These are phyloP conservation scores for Abrus pulchellus DNA, from an alignment of 306 rosid genomes.

Conservation along the genomic window DNA sequence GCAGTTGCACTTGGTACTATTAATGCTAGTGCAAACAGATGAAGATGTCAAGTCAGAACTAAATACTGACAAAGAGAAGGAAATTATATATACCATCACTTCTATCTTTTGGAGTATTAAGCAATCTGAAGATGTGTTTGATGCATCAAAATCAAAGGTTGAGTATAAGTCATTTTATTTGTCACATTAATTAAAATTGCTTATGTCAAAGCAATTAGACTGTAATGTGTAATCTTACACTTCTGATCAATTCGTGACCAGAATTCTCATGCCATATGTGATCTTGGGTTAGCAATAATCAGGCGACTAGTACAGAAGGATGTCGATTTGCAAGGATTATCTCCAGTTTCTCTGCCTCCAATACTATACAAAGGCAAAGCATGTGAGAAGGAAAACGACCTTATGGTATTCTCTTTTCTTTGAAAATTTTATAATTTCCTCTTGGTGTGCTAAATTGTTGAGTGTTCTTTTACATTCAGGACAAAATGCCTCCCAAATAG, in stretches of 20 bases:
- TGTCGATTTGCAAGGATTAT: slow-evolving; percentile 65
- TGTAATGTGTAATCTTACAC: slow-evolving; percentile 48
- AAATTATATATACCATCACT: slow-evolving; percentile 61
- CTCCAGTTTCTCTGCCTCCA: slow-evolving; percentile 70
- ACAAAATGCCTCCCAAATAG: not conserved
- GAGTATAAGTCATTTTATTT: slow-evolving; percentile 33
- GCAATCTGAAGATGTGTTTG: slow-evolving; percentile 77
- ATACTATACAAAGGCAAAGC: slow-evolving; percentile 82
- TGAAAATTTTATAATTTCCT: slow-evolving; percentile 35
- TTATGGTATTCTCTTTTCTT: slow-evolving; percentile 64
- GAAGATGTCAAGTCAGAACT: slow-evolving; percentile 81
- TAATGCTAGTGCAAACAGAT: slow-evolving; percentile 82
- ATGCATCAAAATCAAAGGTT: slow-evolving; percentile 88
- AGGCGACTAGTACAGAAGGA: slow-evolving; percentile 72
- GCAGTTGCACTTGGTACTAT: slow-evolving; percentile 82
- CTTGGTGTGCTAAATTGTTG: slow-evolving; percentile 38
- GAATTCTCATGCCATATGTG: slow-evolving; percentile 94
- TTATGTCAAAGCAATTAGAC: slow-evolving; percentile 22
- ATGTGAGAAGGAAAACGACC: slow-evolving; percentile 69
- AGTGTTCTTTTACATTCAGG: slow-evolving; percentile 30
- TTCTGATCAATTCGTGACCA: slow-evolving; percentile 60
- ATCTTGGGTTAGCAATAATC: slow-evolving; percentile 88
- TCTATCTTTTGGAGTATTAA: slow-evolving; percentile 85
- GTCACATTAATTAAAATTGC: slow-evolving; percentile 24
- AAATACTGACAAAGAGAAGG: slow-evolving; percentile 61